A percentile compares a stretch with the other conserved stretches of the same genome.
Conservation (phyloP, 192 early-diverging fungal species). For the Gaertneriomyces sp. region DNA sequence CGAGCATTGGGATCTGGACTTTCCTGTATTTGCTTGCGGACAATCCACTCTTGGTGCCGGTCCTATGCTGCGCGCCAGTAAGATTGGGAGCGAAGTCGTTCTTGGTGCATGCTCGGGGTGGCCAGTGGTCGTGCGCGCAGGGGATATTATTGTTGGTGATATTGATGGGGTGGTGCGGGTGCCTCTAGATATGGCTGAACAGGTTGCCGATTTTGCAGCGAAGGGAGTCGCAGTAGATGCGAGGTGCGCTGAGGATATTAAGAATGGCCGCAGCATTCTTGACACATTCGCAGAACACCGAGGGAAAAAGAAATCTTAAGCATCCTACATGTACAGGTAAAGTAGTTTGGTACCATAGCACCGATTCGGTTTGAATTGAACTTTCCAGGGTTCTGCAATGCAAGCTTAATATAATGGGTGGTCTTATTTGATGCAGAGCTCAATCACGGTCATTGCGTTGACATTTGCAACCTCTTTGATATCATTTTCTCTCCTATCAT, state of each 20-base stretch:
- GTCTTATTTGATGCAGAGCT: too few species aligned
- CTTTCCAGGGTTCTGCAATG: neutral
- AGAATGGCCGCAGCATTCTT: conserved; percentile 25
- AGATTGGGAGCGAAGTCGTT: conserved; percentile 35
- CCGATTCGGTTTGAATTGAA: neutral
- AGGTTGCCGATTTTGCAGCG: conserved; percentile 23
- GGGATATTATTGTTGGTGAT: conserved; percentile 52
- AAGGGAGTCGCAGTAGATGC: conserved; percentile 27
- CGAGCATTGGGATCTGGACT: conserved; percentile 36
- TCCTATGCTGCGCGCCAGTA: conserved; percentile 18
- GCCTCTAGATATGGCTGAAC: conserved; percentile 32
- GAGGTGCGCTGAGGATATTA: conserved; percentile 39
- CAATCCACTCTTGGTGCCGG: conserved; percentile 39
- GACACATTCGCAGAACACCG: conserved; percentile 46
- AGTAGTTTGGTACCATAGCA: neutral
- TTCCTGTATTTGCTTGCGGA: conserved; percentile 35
- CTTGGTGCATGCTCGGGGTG: conserved; percentile 21
- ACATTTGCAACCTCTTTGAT: too few species aligned
- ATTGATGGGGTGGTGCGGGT: conserved; percentile 48
- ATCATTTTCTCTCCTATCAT: too few species aligned
- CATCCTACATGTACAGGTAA: neutral
- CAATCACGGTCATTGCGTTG: too few species aligned
- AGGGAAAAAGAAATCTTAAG: conserved; percentile 17
- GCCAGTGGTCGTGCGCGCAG: conserved; percentile 10
- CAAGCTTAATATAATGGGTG: too few species aligned